Base-by-base conservation (phyloP, 2,329 filamentous ascomycete species). In the Fusarium nelsonii region DNA sequence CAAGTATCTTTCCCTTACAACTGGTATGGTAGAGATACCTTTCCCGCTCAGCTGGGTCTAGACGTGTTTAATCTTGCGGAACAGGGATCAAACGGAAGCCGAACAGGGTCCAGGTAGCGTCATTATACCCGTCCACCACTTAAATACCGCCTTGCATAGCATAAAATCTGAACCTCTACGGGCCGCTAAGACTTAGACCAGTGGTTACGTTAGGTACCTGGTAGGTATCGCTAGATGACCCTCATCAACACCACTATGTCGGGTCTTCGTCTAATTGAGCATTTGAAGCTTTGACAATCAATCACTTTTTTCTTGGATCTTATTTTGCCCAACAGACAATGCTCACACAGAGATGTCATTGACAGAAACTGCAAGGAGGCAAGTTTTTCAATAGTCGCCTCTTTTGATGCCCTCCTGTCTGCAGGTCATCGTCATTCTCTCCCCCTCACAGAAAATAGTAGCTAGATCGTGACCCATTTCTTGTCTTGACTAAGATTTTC, bases 61-160 rank as follows among this genome's bases (percentile, higher is more conserved):
- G 59, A 18, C 46, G 48, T 70, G 55, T 70, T 72, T 75, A 77
- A 76, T 76, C 65, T 76, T 73, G 73, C 65, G 69, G 65, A 73
- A 73, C 75, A 73, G 61, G 75, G 75, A 55, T 69, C 23, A 20
- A 60, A 51, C 71, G 69, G 71, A 63, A 66, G 66, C 65, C 59
- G 67, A 43, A 49, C 59, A 71, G 71, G 67, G 53, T 32, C 63
- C 48, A 45, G 32, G 39, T 65, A 65, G 65, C 68, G 71, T 55
- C 46, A 60, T 60, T 45, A 30, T 50, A 28, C 50, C 49, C 49
- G 26, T 63, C 69, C 43, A 70, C 69, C 67, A 63, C 63, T 63
- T 50, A 62, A 40, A 55, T 43, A 53, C 43, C 56, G 45, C 59
- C 26, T 58, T 52, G 56, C 34, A 48, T 54, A 52, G 50, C 51